Evolutionary conservation across 805 yeast species (phyloP), one percentile per base, ranked within the genome.

Genomic region (Lachancea fermentati): DNA sequence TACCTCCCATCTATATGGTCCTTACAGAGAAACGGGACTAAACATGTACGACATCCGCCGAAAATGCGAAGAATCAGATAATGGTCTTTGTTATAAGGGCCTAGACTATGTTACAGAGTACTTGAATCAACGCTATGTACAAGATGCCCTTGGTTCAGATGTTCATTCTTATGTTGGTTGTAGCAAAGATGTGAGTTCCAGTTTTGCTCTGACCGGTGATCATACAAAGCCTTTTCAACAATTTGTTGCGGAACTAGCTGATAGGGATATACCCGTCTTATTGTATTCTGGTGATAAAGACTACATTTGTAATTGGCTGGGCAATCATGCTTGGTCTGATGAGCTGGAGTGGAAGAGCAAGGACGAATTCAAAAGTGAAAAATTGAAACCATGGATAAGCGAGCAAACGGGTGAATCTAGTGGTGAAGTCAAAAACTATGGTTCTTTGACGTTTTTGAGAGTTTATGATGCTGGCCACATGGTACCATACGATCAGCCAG

Each of bases 271-370:
- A 30, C 94, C 94, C 17, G 85, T 85, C 9, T 72, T 85, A 53
- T 74, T 84, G 47, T 85, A 85, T 53, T 94, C 93, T 19, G 95
- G 94, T 57, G 89, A 85, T 62, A 82, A 84, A 63, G 95, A 85
- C 61, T 85, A 74, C 63, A 84, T 85, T 57, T 85, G 94, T 66
- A 85, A 85, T 68, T 85, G 94, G 87, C 69, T 85, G 47, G 95
- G 94, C 50, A 82, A 83, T 66, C 76, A 75, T 49, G 88, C 82
- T 9, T 84, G 91, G 88, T 64, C 85, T n/a, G 71, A 79, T 56
- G 69, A 62, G 45, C 67, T 83, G 47, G 72, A 69, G 47, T 83
- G 87, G 86, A 58, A 72, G 28, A 76, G 78, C 22, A 65, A 68
- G 29, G 69, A 65, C 4, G 60, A 69, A 38, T 81, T 72, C 55